Conservation (phyloP, 1,284 basidiomycete genomes). For the Coniferiporia sulphurascens region DNA sequence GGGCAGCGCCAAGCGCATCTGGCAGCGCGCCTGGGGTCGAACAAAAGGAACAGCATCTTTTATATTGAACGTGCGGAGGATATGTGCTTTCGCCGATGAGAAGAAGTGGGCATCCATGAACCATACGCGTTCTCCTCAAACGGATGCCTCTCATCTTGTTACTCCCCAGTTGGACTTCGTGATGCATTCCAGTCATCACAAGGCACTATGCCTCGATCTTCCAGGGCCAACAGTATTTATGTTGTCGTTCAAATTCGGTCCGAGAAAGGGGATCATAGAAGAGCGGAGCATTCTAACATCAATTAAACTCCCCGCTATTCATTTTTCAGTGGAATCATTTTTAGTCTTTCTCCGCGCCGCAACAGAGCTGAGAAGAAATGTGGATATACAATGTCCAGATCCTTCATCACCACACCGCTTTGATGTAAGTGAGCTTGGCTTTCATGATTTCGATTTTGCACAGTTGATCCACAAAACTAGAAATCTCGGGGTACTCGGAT, state of each 20-base stretch:
- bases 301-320: slow-evolving; percentile 12
- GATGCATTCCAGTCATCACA: slow-evolving; percentile 3
- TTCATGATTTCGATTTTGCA: neutral
- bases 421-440: neutral
- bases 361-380: neutral
- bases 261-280: slow-evolving; percentile 10
- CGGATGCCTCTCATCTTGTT: slow-evolving; percentile 1
- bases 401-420: neutral
- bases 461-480: neutral
- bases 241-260: slow-evolving; percentile 9
- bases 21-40: slow-evolving; percentile 63
- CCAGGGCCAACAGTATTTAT: slow-evolving; percentile 8
- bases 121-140: neutral
- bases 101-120: neutral
- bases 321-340: neutral
- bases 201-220: slow-evolving; percentile 6
- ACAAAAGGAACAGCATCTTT: slow-evolving; percentile 51
- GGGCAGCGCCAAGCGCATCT: slow-evolving; percentile 54
- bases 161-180: slow-evolving; percentile 11
- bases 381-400: neutral
- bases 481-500: neutral
- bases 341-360: neutral
- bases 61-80: slow-evolving; percentile 43
- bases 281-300: slow-evolving; percentile 8
- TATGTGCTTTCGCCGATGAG: neutral